A percentile compares a stretch with the other conserved stretches of the same genome.
phyloP scores from a whole-genome alignment of 1,284 basidiomycete genomes.

The Puccinia horiana region DNA sequence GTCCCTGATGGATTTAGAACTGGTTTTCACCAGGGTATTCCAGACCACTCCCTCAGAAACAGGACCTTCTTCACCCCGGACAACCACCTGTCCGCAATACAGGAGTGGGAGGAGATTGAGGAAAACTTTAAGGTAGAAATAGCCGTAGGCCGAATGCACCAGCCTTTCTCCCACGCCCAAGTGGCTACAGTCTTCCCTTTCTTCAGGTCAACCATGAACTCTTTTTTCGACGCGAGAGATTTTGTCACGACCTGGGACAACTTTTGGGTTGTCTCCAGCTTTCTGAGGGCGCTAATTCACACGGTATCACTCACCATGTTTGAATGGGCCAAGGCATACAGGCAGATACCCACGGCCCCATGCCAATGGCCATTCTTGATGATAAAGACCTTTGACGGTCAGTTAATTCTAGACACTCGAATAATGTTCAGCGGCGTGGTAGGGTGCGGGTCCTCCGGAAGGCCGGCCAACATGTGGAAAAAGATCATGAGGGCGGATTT shows the following conservation, averaged over 20 bases:
- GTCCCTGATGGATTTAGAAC: no score
- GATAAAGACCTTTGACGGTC: neutral
- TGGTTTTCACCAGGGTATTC: neutral
- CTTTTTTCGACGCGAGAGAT: neutral
- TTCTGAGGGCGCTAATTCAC: no score
- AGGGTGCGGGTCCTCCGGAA: no score
- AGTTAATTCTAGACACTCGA: no score
- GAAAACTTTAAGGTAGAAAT: neutral
- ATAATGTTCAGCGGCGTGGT: no score
- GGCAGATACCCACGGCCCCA: neutral
- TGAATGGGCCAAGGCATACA: no score
- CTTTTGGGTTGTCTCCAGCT: no score
- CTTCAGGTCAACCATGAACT: neutral
- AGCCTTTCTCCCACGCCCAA: neutral
- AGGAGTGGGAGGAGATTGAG: neutral
- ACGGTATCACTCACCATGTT: no score
- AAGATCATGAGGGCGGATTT: neutral
- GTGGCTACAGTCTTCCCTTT: no score
- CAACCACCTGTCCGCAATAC: neutral
- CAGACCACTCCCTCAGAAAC: neutral
- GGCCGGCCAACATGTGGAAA: no score
- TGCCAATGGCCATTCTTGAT: neutral
- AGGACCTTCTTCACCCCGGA: neutral
- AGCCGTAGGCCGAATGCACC: neutral
- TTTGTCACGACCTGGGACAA: neutral